Conservation (phyloP, 306 rosid genomes). For the Begonia fuchsioides region DNA sequence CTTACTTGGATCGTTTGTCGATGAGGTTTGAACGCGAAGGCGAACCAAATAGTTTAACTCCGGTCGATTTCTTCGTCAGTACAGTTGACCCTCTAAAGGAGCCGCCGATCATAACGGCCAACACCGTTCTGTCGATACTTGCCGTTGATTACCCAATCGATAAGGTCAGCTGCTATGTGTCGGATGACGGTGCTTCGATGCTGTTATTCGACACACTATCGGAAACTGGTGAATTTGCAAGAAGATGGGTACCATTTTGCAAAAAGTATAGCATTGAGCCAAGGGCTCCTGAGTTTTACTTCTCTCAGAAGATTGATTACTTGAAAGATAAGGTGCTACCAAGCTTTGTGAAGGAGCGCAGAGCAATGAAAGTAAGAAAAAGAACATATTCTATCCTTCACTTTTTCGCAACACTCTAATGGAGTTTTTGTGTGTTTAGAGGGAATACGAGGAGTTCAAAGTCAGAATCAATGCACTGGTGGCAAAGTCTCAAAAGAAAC, state of each 20-base stretch:
- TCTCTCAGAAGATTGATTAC: constrained; percentile 78
- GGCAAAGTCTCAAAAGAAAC: constrained; percentile 76
- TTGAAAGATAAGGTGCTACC: constrained; percentile 84
- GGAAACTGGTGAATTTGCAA: constrained; percentile 79
- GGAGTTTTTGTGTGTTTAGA: constrained; percentile 24
- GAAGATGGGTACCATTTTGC: constrained; percentile 89
- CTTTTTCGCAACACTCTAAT: not conserved
- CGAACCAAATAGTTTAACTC: constrained; percentile 37
- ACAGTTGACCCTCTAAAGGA: constrained; percentile 85
- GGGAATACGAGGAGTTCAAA: constrained; percentile 96
- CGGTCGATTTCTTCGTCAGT: constrained; percentile 66
- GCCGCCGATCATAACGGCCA: constrained; percentile 82
- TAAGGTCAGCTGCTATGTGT: constrained; percentile 69
- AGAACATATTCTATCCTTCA: not conserved
- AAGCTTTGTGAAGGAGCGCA: constrained; percentile 72
- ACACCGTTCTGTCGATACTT: constrained; percentile 68
- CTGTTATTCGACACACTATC: constrained; percentile 56
- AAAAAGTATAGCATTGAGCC: constrained; percentile 65
- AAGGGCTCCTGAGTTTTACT: constrained; percentile 84
- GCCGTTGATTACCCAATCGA: constrained; percentile 83
- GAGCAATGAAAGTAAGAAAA: constrained; percentile 71
- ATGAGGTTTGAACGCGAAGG: constrained; percentile 61
- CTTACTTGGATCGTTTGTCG: constrained; percentile 74
- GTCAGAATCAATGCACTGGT: constrained; percentile 76
- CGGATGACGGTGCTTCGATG: constrained; percentile 94